Conservation (phyloP, 2,329 filamentous ascomycete genomes). For the Claviceps spartinae region DNA sequence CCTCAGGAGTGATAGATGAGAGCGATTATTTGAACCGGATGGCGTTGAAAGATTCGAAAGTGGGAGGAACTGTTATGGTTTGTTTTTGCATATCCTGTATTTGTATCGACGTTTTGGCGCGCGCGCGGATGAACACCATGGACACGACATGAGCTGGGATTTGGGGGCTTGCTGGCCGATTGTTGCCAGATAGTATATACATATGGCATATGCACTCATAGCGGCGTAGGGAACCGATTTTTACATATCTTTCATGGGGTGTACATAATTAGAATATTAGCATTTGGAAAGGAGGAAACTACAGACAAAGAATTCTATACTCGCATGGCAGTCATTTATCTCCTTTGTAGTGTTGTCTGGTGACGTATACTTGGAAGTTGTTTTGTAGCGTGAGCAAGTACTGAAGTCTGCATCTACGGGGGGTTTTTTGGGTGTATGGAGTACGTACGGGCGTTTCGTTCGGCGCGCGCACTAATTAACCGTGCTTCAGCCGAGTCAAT, state of each 20-base stretch:
- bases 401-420: too few relatives aligned
- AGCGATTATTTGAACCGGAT: neutral
- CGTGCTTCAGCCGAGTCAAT: conserved; percentile 12
- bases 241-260: neutral
- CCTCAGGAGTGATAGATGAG: conserved; percentile 3
- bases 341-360: too few relatives aligned
- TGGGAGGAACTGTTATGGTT: too few relatives aligned
- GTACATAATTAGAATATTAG: neutral
- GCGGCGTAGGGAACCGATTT: neutral
- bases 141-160: neutral
- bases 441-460: too few relatives aligned
- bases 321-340: too few relatives aligned
- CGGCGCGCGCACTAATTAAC: conserved; percentile 6
- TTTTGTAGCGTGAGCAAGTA: too few relatives aligned
- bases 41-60: neutral
- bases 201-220: neutral
- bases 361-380: too few relatives aligned
- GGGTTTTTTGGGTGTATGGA: too few relatives aligned
- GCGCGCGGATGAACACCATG: neutral
- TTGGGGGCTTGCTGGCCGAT: neutral
- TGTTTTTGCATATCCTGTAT: neutral
- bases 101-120: neutral
- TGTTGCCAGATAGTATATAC: too few relatives aligned
- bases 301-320: too few relatives aligned
- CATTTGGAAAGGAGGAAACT: too few relatives aligned